These are phyloP conservation scores for Populus hybrid DNA, from an alignment of 441 rosid genomes.

Conservation along the genomic window DNA sequence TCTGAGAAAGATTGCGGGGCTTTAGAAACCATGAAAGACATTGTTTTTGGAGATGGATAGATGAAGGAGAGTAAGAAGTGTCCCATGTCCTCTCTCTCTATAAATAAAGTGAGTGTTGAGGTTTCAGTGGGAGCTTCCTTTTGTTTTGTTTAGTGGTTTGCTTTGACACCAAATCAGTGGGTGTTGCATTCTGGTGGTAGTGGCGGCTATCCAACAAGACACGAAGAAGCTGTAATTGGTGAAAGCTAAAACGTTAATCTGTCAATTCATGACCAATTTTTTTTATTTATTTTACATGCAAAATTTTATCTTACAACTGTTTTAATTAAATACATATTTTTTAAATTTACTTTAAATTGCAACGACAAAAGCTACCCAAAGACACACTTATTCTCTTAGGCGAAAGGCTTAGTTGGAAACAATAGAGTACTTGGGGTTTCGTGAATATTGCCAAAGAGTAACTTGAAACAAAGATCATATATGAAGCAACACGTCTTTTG, in stretches of 20 bases:
- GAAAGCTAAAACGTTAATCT: not conserved
- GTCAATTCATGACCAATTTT: too few relatives aligned
- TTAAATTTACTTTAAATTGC: too few relatives aligned
- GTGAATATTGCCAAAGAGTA: too few relatives aligned
- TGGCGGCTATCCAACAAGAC: not conserved
- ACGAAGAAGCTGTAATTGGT: not conserved
- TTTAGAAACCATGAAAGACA: constrained; percentile 41
- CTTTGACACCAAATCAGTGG: constrained; percentile 15
- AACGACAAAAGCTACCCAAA: too few relatives aligned
- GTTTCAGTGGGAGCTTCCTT: constrained; percentile 5
- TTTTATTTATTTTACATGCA: too few relatives aligned
- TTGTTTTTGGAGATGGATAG: not conserved
- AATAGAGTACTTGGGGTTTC: too few relatives aligned
- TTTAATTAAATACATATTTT: too few relatives aligned
- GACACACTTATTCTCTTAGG: too few relatives aligned
- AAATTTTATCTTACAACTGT: too few relatives aligned
- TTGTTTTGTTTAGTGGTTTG: constrained; percentile 6
- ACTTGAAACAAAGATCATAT: too few relatives aligned
- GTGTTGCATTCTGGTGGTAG: not conserved
- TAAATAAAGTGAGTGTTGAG: not conserved
- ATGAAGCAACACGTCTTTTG: too few relatives aligned
- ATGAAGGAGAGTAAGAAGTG: not conserved
- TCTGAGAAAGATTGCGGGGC: constrained; percentile 24
- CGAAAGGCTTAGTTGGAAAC: too few relatives aligned
- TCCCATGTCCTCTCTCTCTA: not conserved